Evolutionary conservation across 495 filamentous ascomycete genomes (phyloP).

Genomic region (Tuber indicum): DNA sequence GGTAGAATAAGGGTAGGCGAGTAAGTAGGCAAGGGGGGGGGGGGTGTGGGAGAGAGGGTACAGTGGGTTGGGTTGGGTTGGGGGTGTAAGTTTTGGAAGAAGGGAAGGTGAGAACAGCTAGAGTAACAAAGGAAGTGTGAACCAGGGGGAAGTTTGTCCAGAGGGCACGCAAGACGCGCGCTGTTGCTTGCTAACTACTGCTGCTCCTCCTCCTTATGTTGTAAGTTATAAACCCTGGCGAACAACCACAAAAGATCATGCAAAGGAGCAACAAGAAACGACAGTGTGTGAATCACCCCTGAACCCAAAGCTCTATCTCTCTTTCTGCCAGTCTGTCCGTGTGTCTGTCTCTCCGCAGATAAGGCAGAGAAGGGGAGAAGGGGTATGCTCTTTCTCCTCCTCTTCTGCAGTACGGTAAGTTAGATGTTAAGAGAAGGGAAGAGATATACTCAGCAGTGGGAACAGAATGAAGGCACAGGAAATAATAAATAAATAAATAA

Average conservation of each 20-base stretch:
- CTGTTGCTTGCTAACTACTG: not conserved
- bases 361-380: not conserved
- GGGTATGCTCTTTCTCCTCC: not conserved
- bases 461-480: not conserved
- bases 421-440: not conserved
- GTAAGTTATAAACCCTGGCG: not conserved
- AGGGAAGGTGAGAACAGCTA: not conserved
- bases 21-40: not conserved
- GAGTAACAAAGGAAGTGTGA: conserved; percentile 2
- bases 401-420: not conserved
- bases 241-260: not conserved
- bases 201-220: not conserved
- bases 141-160: not conserved
- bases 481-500: conserved; percentile 4
- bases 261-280: not conserved
- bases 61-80: not conserved
- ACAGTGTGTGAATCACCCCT: conserved; percentile 3
- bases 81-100: not conserved
- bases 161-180: not conserved
- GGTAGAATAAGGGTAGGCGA: not conserved
- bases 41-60: not conserved
- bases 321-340: not conserved
- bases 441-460: not conserved
- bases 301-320: not conserved
- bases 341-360: not conserved